Conservation (phyloP, 495 filamentous ascomycete genomes). For the Tirmania nivea region DNA sequence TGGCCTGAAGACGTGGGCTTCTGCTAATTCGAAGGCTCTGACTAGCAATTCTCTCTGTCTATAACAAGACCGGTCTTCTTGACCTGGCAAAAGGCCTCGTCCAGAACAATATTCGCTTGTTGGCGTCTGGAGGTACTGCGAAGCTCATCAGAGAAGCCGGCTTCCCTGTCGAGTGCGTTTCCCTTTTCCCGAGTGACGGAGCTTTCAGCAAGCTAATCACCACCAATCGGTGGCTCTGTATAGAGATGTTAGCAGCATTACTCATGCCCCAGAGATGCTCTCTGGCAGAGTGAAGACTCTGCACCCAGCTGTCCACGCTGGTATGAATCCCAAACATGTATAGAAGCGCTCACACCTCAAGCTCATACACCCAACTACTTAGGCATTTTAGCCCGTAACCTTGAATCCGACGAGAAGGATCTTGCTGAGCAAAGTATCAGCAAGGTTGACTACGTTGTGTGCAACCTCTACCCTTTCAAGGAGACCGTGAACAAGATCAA, state of each 20-base stretch:
- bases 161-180: conserved; percentile 68
- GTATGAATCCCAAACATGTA: conserved; percentile 5
- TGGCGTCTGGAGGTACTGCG: conserved; percentile 84
- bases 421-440: conserved; percentile 88
- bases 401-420: conserved; percentile 85
- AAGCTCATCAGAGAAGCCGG: conserved; percentile 89
- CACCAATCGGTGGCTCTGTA: conserved; percentile 1
- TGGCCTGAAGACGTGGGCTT: neutral
- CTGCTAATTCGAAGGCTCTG: neutral
- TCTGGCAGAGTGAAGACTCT: conserved; percentile 91
- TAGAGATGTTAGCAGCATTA: conserved; percentile 91
- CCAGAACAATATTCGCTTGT: conserved; percentile 71
- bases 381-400: conserved; percentile 77
- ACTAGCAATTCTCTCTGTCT: conserved; percentile 87
- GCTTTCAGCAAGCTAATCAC: no score
- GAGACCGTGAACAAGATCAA: conserved; percentile 91
- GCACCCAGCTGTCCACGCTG: conserved; percentile 81
- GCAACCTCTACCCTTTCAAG: conserved; percentile 98
- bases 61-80: conserved; percentile 90
- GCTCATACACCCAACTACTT: neutral
- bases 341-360: neutral
- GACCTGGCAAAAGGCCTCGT: conserved; percentile 89
- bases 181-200: no score
- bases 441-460: conserved; percentile 95
- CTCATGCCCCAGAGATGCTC: conserved; percentile 95